A percentile compares a stretch with the other conserved stretches of the same genome.
These are phyloP conservation scores for Hypericum perforatum DNA, from an alignment of 345 rosid species.

Conservation along the genomic window DNA sequence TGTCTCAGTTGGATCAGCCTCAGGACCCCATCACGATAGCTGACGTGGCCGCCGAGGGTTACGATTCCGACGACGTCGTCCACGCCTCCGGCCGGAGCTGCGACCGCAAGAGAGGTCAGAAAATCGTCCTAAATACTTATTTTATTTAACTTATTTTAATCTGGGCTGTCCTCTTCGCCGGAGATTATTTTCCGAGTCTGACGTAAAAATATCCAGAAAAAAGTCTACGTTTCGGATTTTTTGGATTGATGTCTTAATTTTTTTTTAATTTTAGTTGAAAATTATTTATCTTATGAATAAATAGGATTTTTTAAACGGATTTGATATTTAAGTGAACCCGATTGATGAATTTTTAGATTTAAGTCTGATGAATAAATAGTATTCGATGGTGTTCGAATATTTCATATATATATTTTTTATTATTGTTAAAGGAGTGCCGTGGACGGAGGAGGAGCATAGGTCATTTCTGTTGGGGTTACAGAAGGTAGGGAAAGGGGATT, in stretches of 20 bases:
- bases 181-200: too few relatives aligned
- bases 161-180: too few relatives aligned
- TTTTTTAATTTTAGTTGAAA: too few relatives aligned
- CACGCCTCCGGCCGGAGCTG: conserved; percentile 56
- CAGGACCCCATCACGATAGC: conserved; percentile 30
- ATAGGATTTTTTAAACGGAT: too few relatives aligned
- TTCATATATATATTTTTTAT: neutral
- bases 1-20: conserved; percentile 47
- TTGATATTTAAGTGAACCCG: too few relatives aligned
- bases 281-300: too few relatives aligned
- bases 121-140: neutral
- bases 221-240: too few relatives aligned
- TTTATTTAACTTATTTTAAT: neutral
- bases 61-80: conserved; percentile 65
- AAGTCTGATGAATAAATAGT: neutral
- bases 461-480: conserved; percentile 52
- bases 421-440: conserved; percentile 51
- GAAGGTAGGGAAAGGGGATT: conserved; percentile 71
- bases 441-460: conserved; percentile 77
- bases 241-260: too few relatives aligned
- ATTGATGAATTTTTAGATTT: neutral
- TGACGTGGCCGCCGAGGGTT: conserved; percentile 35
- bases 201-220: too few relatives aligned
- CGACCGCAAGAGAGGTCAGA: conserved; percentile 63
- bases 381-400: neutral